phyloP scores from a whole-genome alignment of 352 stramenopile genomes.

The Phytophthora quininea region DNA sequence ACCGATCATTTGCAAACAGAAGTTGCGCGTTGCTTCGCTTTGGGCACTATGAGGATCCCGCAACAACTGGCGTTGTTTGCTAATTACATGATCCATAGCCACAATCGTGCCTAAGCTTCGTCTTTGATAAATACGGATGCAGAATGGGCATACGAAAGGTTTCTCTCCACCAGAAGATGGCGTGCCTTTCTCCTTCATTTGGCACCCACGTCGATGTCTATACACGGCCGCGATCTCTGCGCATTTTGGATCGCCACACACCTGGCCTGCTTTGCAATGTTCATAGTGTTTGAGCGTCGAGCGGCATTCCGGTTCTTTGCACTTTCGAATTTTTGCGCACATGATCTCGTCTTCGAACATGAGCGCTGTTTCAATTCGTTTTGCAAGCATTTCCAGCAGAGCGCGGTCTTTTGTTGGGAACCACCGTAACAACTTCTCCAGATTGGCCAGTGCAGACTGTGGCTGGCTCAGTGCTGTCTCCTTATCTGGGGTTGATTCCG shows the following conservation, averaged over 20 bases:
- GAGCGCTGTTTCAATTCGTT: conserved; percentile 36
- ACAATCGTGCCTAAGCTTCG: conserved; percentile 32
- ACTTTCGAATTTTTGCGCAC: conserved; percentile 41
- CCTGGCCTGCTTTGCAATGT: conserved; percentile 39
- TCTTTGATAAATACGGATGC: conserved; percentile 44
- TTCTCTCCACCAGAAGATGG: conserved; percentile 12
- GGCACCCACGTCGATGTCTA: conserved; percentile 36
- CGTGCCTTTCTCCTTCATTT: conserved; percentile 20
- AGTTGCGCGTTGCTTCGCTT: conserved; percentile 39
- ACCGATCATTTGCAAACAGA: conserved; percentile 45
- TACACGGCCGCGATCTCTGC: conserved; percentile 28
- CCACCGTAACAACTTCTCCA: conserved; percentile 38
- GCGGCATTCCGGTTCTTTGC: conserved; percentile 31
- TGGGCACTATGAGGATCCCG: conserved; percentile 13
- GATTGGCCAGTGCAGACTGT: conserved; percentile 18
- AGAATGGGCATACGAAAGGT: conserved; percentile 44
- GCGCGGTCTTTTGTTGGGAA: conserved; percentile 37
- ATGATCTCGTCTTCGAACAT: conserved; percentile 47
- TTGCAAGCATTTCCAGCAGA: conserved; percentile 31
- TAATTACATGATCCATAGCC: conserved; percentile 40
- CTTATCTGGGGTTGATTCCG: neutral
- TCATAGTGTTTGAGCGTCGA: conserved; percentile 35
- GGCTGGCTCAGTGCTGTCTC: neutral
- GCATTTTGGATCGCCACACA: conserved; percentile 38
- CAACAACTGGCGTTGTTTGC: conserved; percentile 32